These are phyloP conservation scores for Quillaja saponaria DNA, from an alignment of 306 rosid species.

Conservation along the genomic window DNA sequence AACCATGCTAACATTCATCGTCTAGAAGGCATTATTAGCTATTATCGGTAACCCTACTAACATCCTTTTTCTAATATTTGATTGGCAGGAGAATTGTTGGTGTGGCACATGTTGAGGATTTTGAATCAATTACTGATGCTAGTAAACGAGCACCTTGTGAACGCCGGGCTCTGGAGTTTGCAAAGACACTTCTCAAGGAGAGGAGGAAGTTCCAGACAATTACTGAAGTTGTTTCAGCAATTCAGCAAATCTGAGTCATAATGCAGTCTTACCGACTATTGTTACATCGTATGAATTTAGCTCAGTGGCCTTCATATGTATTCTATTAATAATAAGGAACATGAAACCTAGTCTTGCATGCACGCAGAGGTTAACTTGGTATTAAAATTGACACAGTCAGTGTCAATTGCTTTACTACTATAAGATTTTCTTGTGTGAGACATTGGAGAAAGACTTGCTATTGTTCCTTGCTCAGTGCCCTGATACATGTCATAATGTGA, in stretches of 20 bases:
- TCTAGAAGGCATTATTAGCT: too few relatives aligned
- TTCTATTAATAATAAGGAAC: too few relatives aligned
- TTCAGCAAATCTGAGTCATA: conserved; percentile 43
- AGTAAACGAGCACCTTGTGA: conserved; percentile 71
- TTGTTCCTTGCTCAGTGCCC: too few relatives aligned
- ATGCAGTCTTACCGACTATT: conserved; percentile 12
- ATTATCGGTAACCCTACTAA: not conserved
- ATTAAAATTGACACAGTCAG: too few relatives aligned
- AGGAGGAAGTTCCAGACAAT: conserved; percentile 60
- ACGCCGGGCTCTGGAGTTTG: conserved; percentile 60
- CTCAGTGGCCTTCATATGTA: too few relatives aligned
- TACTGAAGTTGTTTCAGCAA: conserved; percentile 56
- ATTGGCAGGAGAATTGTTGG: conserved; percentile 83
- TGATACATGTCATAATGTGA: too few relatives aligned
- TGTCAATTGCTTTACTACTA: too few relatives aligned
- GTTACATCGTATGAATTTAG: not conserved
- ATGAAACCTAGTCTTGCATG: too few relatives aligned
- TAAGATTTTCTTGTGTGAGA: too few relatives aligned
- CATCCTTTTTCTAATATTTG: conserved; percentile 15
- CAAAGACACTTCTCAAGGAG: conserved; percentile 75
- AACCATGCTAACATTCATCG: too few relatives aligned
- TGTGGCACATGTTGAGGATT: conserved; percentile 86
- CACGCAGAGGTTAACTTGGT: too few relatives aligned
- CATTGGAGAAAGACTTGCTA: too few relatives aligned
- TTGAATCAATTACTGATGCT: conserved; percentile 69